phyloP scores from a whole-genome alignment of 1,284 basidiomycete species.

The Fomitopsis schrenkii region DNA sequence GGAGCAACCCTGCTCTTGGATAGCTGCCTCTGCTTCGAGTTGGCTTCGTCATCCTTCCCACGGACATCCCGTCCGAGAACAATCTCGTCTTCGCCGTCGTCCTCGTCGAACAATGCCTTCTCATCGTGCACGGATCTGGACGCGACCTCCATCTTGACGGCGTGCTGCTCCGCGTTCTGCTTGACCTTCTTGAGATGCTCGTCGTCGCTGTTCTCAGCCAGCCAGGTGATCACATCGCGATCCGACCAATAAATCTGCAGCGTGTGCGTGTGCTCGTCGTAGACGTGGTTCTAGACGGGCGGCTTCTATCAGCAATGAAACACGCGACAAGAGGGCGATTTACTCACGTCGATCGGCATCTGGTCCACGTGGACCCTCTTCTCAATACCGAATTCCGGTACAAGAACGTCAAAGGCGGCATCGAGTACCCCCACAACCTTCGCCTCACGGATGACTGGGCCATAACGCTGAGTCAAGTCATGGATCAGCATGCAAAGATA shows the following conservation, averaged over 20 bases:
- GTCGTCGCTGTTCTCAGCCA: constrained; percentile 93
- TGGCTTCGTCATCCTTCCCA: constrained; percentile 42
- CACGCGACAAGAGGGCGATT: neutral
- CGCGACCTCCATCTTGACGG: constrained; percentile 82
- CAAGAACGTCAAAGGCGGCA: constrained; percentile 91
- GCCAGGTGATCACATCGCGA: constrained; percentile 89
- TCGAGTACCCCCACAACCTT: constrained; percentile 93
- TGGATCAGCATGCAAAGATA: constrained; percentile 92
- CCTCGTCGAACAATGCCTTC: constrained; percentile 85
- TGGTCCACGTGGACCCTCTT: constrained; percentile 98
- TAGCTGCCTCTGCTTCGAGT: constrained; percentile 71
- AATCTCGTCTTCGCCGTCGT: constrained; percentile 77
- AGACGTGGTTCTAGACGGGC: constrained; percentile 74
- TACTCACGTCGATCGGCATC: constrained; percentile 89
- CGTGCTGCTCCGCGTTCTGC: constrained; percentile 81
- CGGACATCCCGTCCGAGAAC: constrained; percentile 62
- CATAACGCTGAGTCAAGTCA: constrained; percentile 91
- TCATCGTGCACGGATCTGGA: constrained; percentile 81
- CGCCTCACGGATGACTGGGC: constrained; percentile 91
- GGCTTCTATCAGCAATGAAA: neutral
- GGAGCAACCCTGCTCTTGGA: constrained; percentile 72
- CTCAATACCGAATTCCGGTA: constrained; percentile 95
- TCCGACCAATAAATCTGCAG: constrained; percentile 92
- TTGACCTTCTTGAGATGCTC: constrained; percentile 91
- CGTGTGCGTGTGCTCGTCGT: constrained; percentile 88